Evolutionary conservation across 2,329 filamentous ascomycete genomes (phyloP).

Genomic region (Aspergillus neotritici): DNA sequence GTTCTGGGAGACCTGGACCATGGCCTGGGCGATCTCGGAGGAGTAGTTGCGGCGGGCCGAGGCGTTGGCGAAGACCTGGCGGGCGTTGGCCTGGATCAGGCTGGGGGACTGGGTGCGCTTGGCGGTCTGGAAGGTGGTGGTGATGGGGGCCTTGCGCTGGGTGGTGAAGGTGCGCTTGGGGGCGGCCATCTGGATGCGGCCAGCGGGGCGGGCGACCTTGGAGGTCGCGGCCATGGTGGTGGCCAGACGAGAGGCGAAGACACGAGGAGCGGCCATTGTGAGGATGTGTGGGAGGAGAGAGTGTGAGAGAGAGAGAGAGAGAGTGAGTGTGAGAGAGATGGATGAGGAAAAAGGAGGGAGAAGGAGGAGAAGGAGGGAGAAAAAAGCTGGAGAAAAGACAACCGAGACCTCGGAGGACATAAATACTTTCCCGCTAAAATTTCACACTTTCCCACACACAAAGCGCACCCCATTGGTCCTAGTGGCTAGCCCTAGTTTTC

Average conservation of each 20-base stretch:
- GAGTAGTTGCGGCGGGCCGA: conserved; percentile 71
- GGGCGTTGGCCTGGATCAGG: conserved; percentile 61
- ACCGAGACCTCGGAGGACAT: conserved; percentile 28
- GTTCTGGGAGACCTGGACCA: conserved; percentile 89
- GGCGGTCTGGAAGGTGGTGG: conserved; percentile 62
- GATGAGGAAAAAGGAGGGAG: conserved; percentile 20
- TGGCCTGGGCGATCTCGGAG: conserved; percentile 76
- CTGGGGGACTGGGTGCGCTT: conserved; percentile 67
- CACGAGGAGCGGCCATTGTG: conserved; percentile 74
- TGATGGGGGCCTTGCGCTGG: conserved; percentile 32
- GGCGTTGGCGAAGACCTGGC: conserved; percentile 54
- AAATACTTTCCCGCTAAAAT: conserved; percentile 37
- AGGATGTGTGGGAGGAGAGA: conserved; percentile 40
- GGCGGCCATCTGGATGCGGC: conserved; percentile 58
- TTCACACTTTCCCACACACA: conserved; percentile 28
- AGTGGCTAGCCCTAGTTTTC: conserved; percentile 16
- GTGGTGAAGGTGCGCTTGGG: conserved; percentile 65
- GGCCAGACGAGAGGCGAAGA: conserved; percentile 71
- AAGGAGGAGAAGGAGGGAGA: conserved; percentile 19
- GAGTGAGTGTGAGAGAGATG: conserved; percentile 16
- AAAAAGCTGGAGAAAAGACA: conserved; percentile 33
- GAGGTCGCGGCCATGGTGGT: conserved; percentile 61
- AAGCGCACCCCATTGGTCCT: conserved; percentile 24
- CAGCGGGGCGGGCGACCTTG: conserved; percentile 72
- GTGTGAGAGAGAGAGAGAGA: conserved; percentile 9